Percentiles rank a stretch among this genome's conserved stretches.
Conservation (phyloP, 1,139 yeast species). For the Taphrina wiesneri region DNA sequence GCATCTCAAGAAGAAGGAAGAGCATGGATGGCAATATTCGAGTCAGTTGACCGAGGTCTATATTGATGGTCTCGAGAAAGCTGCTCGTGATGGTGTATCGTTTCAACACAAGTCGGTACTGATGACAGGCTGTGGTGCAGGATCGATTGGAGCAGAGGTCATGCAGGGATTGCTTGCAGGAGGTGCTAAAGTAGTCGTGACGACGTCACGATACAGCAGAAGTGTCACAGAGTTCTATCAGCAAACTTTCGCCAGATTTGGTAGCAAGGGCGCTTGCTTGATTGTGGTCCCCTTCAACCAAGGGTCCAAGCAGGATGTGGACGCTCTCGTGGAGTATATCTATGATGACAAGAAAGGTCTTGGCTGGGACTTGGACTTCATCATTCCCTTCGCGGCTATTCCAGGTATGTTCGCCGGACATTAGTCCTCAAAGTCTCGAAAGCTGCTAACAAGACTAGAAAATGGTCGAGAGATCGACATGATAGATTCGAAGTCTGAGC, state of each 20-base stretch:
- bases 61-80: conserved; percentile 86
- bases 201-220: conserved; percentile 93
- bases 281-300: conserved; percentile 98
- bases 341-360: conserved; percentile 89
- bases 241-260: conserved; percentile 84
- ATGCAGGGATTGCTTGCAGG: conserved; percentile 93
- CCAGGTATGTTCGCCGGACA: conserved; percentile 51
- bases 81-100: conserved; percentile 87
- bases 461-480: conserved; percentile 92
- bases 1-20: conserved; percentile 75
- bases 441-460: conserved; percentile 50
- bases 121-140: conserved; percentile 98
- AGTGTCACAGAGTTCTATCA: conserved; percentile 95
- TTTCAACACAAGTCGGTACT: conserved; percentile 86
- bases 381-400: conserved; percentile 97
- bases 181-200: conserved; percentile 95
- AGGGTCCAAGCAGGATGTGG: conserved; percentile 82
- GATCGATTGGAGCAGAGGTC: conserved; percentile 97
- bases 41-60: conserved; percentile 71
- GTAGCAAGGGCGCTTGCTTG: conserved; percentile 87
- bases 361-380: conserved; percentile 96
- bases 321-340: conserved; percentile 78
- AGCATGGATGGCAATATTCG: conserved; percentile 83
- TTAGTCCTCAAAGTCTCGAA: not conserved
- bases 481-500: conserved; percentile 91